phyloP scores from a whole-genome alignment of 2,329 filamentous ascomycete species.

The Gyromitra esculenta region DNA sequence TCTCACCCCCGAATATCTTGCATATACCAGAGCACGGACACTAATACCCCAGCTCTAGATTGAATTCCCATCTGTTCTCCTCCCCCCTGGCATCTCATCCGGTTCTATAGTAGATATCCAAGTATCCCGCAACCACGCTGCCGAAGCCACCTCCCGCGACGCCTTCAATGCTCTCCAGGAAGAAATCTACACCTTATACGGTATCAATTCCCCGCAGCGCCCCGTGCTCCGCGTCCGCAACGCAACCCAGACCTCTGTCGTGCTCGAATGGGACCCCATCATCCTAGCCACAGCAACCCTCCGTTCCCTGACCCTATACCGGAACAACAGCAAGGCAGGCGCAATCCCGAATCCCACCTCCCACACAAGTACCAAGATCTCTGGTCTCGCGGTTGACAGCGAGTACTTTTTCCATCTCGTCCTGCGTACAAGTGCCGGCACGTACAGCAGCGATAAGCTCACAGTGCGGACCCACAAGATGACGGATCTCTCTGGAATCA shows the following conservation, averaged over 20 bases:
- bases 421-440: constrained; percentile 88
- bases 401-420: constrained; percentile 96
- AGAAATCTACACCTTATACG: constrained; percentile 86
- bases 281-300: constrained; percentile 91
- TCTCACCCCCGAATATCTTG: constrained; percentile 30
- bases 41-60: constrained; percentile 69
- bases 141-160: constrained; percentile 77
- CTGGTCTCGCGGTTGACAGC: constrained; percentile 92
- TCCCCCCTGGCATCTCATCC: constrained; percentile 92
- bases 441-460: constrained; percentile 82
- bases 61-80: constrained; percentile 96
- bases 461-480: constrained; percentile 95
- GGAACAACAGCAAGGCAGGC: constrained; percentile 96
- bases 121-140: constrained; percentile 82
- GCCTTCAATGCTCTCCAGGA: constrained; percentile 87
- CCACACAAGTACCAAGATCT: constrained; percentile 96
- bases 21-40: neutral
- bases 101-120: constrained; percentile 98
- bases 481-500: constrained; percentile 95
- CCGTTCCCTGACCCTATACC: constrained; percentile 86
- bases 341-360: constrained; percentile 87
- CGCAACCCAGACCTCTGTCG: constrained; percentile 96
- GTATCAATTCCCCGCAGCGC: constrained; percentile 76
- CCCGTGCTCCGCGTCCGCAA: constrained; percentile 91
- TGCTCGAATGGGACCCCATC: constrained; percentile 97